Percentiles rank a stretch among this genome's conserved stretches.
These are phyloP conservation scores for Ustilago trichophora DNA, from an alignment of 1,284 basidiomycete genomes.

Conservation along the genomic window DNA sequence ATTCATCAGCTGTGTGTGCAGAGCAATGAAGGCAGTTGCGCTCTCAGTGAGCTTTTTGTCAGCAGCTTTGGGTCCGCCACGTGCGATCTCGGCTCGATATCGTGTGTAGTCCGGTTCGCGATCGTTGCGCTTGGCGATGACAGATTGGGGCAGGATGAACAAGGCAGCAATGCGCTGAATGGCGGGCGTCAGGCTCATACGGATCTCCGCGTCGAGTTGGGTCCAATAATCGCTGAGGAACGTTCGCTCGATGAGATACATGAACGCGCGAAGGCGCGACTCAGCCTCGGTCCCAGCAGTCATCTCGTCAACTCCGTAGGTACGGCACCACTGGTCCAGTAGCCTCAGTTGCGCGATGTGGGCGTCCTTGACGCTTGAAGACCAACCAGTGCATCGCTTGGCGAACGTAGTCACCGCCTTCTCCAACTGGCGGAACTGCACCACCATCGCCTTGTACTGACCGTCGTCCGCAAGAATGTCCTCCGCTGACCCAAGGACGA, in stretches of 20 bases:
- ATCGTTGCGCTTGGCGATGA: slow-evolving; percentile 65
- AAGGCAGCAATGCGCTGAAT: slow-evolving; percentile 61
- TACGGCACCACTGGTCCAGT: slow-evolving; percentile 44
- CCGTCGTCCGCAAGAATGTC: slow-evolving; percentile 43
- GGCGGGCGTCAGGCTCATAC: slow-evolving; percentile 44
- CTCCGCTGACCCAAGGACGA: slow-evolving; percentile 23
- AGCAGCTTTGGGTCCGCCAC: slow-evolving; percentile 28
- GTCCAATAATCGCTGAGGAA: slow-evolving; percentile 38
- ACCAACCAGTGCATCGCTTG: slow-evolving; percentile 46
- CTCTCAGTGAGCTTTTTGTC: slow-evolving; percentile 53
- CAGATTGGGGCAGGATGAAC: slow-evolving; percentile 52
- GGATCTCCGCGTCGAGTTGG: slow-evolving; percentile 47
- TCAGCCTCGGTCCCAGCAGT: slow-evolving; percentile 17
- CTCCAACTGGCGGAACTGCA: slow-evolving; percentile 44
- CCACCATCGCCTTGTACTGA: slow-evolving; percentile 40
- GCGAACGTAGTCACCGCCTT: slow-evolving; percentile 33
- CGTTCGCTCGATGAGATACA: slow-evolving; percentile 24
- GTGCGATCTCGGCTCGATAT: slow-evolving; percentile 55
- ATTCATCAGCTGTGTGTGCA: slow-evolving; percentile 67
- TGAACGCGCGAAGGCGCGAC: slow-evolving; percentile 34
- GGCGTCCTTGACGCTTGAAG: slow-evolving; percentile 25
- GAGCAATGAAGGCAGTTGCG: slow-evolving; percentile 65
- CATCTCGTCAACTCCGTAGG: slow-evolving; percentile 42
- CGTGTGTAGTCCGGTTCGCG: slow-evolving; percentile 65
- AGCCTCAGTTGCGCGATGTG: slow-evolving; percentile 45